phyloP scores from a whole-genome alignment of 2,329 filamentous ascomycete genomes.

The Phyllosticta citribraziliensis region DNA sequence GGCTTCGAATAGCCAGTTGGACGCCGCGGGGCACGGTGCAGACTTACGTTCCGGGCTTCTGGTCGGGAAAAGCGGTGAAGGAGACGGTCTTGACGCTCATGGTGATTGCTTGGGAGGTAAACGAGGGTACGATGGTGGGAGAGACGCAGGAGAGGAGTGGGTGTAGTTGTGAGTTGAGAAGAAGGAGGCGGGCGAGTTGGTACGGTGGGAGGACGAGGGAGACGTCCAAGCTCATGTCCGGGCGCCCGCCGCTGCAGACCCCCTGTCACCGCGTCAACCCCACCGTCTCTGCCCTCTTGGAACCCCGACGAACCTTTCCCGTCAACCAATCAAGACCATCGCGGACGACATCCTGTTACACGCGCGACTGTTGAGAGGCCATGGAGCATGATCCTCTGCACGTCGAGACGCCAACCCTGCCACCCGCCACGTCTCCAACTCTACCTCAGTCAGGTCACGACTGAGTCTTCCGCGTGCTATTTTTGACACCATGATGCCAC shows the following conservation, averaged over 20 bases:
- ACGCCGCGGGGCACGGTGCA: neutral
- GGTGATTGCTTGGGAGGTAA: conserved; percentile 8
- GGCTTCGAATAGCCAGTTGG: neutral
- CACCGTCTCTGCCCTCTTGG: neutral
- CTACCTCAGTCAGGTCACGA: neutral
- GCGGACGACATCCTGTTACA: neutral
- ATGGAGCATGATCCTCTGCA: neutral
- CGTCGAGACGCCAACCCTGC: neutral
- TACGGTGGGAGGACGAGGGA: neutral
- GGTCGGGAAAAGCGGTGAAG: conserved; percentile 80
- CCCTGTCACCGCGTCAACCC: neutral
- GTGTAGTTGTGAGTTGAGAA: conserved; percentile 1
- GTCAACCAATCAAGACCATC: neutral
- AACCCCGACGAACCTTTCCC: neutral
- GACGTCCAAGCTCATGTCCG: neutral
- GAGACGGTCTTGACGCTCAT: conserved; percentile 71
- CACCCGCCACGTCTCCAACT: neutral
- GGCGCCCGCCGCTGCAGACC: neutral
- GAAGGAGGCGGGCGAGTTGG: neutral
- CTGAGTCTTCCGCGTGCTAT: neutral
- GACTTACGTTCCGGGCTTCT: conserved; percentile 98
- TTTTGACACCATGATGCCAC: neutral
- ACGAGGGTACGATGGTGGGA: neutral
- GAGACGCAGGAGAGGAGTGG: conserved; percentile 1
- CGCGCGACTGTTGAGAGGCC: neutral